Evolutionary conservation across 2,329 filamentous ascomycete species (phyloP).

Genomic region (Teratosphaeria epicoccoides): DNA sequence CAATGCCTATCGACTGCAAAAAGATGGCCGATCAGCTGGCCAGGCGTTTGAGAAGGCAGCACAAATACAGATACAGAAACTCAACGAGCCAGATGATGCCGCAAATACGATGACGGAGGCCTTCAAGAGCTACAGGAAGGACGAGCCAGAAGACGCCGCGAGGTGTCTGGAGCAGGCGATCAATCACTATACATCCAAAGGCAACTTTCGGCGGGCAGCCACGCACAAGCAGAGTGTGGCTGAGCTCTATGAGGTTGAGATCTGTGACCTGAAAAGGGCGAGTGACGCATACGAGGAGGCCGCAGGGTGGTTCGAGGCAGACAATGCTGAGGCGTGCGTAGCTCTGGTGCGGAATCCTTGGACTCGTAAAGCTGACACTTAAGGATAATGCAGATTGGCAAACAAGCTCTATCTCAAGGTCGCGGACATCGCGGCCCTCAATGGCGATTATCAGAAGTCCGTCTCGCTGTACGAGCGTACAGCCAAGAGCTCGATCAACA

Average conservation of each 20-base stretch:
- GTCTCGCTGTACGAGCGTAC: constrained; percentile 78
- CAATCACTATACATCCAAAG: constrained; percentile 74
- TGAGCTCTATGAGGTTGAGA: constrained; percentile 72
- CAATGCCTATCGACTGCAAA: constrained; percentile 84
- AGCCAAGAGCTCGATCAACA: constrained; percentile 62
- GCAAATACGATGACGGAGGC: constrained; percentile 82
- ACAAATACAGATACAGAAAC: constrained; percentile 63
- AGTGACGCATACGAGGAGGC: constrained; percentile 76
- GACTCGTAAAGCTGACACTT: constrained; percentile 31
- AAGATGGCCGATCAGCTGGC: constrained; percentile 75
- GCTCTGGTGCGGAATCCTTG: neutral
- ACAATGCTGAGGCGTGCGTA: constrained; percentile 70
- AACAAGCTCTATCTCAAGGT: constrained; percentile 93
- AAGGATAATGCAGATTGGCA: constrained; percentile 56
- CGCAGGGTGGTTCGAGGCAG: constrained; percentile 78
- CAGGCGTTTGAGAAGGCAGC: constrained; percentile 77
- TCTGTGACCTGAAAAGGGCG: constrained; percentile 67
- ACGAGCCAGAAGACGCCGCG: constrained; percentile 71
- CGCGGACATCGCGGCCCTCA: constrained; percentile 73
- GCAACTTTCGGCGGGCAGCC: constrained; percentile 83
- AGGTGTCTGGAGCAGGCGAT: constrained; percentile 71
- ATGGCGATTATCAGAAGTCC: constrained; percentile 73
- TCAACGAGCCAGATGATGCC: constrained; percentile 87
- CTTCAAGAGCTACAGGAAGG: constrained; percentile 88
- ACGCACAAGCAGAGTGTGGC: constrained; percentile 82